Base-by-base conservation (phyloP, 768 basidiomycete species). In the Boletus vinaceobasis region DNA sequence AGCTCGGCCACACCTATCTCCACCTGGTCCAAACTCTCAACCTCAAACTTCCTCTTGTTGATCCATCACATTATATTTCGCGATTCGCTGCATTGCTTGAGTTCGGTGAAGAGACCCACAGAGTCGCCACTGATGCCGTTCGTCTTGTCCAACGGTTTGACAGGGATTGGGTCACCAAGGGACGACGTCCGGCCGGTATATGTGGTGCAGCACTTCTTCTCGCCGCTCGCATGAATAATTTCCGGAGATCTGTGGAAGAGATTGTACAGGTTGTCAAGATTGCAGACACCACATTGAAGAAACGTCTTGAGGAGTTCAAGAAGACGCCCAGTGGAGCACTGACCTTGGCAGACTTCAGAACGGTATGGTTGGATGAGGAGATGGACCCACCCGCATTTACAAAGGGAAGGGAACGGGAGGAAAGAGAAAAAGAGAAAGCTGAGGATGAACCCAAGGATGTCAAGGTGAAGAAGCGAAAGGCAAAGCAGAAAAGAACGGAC, bases 201-300 rank as follows among this genome's bases (percentile, higher is more conserved):
- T 99, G 97, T 66, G 97, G 97, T 31, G 97, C 97, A 0, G 93
- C 92, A 27, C 80, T 98, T 29, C 79, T 98, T 38, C 83, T 99
- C 15, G 97, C 97, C 0, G 97, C 94, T 32, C 85, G 97, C 26
- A 98, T 99, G 97, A 98, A 96, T 74, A 97, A 97, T 71, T 98
- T 96, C 66, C 78, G 95, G 40, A 78, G 97, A 43, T 91, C 88
- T 26, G 80, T 98, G 11, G 90, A 95, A 66, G 97, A 99, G 71
- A 90, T 99, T 44, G 94, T 98, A 19, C 97, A 99, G 67, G 94
- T 99, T 15, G 97, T 98, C 60, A 99, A 98, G 74, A 97, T 98
- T 60, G 93, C 94, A n/a, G 94, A 98, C 65, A 87, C 86, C 11
- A 99, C 97, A 4, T 73, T 99, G 40, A 86, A 87, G 74, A 98